Conservation (phyloP, 495 filamentous ascomycete genomes). For the Gamarada debralockiae region DNA sequence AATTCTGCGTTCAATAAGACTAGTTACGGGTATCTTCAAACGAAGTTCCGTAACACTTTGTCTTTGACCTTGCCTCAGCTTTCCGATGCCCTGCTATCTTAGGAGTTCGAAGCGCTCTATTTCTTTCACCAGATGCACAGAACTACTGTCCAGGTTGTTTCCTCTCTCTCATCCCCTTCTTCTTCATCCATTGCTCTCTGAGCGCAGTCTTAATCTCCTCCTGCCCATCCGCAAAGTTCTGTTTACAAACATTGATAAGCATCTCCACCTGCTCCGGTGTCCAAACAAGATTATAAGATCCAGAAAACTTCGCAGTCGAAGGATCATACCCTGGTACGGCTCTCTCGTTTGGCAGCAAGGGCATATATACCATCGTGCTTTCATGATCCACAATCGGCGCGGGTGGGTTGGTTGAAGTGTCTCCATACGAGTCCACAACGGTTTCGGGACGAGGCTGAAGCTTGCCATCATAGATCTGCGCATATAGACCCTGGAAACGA, state of each 20-base stretch:
- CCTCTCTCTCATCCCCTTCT: slow-evolving; percentile 17
- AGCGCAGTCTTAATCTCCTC: slow-evolving; percentile 23
- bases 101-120: no score
- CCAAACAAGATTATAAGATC: slow-evolving; percentile 29
- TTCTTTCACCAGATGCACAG: no score
- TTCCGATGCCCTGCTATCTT: no score
- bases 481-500: slow-evolving; percentile 27
- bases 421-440: slow-evolving; percentile 21
- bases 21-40: no score
- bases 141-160: no score
- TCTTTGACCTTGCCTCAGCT: no score
- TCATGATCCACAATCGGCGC: slow-evolving; percentile 15
- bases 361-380: slow-evolving; percentile 31
- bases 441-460: slow-evolving; percentile 16
- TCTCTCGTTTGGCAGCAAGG: slow-evolving; percentile 27
- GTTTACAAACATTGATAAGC: slow-evolving; percentile 24
- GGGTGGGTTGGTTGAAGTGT: slow-evolving; percentile 17
- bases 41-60: no score
- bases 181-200: slow-evolving; percentile 25
- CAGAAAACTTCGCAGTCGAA: slow-evolving; percentile 28
- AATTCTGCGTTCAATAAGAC: no score
- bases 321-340: slow-evolving; percentile 28
- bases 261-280: slow-evolving; percentile 29
- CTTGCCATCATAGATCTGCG: slow-evolving; percentile 28
- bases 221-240: slow-evolving; percentile 23